phyloP scores from a whole-genome alignment of 2,329 filamentous ascomycete genomes.

The Aspergillus unguis region DNA sequence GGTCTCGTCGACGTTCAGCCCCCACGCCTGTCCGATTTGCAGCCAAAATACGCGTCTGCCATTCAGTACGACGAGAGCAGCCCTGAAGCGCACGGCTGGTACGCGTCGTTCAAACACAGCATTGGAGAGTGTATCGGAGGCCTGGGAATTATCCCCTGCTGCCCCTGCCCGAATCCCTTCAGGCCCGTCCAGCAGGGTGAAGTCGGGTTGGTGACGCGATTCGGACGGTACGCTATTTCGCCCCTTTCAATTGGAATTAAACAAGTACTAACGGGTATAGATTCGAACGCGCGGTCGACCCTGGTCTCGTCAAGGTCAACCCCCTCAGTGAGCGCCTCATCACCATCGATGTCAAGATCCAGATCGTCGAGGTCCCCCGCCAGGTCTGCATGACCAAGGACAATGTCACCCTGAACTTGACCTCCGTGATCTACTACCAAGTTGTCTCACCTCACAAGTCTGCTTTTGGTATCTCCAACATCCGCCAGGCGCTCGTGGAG shows the following conservation, averaged over 20 bases:
- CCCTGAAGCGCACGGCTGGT: conserved; percentile 76
- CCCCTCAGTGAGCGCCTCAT: conserved; percentile 85
- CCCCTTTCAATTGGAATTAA: not conserved
- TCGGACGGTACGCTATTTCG: conserved; percentile 56
- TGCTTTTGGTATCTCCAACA: conserved; percentile 92
- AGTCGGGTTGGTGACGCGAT: conserved; percentile 92
- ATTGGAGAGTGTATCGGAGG: conserved; percentile 74
- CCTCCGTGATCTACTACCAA: conserved; percentile 98
- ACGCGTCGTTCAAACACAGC: conserved; percentile 77
- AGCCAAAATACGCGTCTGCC: conserved; percentile 71
- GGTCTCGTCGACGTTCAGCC: conserved; percentile 70
- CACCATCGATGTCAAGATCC: conserved; percentile 97
- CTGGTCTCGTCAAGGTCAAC: conserved; percentile 96
- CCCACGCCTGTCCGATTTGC: conserved; percentile 76
- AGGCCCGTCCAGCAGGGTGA: conserved; percentile 89
- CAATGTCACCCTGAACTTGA: conserved; percentile 91
- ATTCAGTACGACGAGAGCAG: conserved; percentile 62
- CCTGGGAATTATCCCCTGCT: conserved; percentile 84
- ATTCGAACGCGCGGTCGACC: conserved; percentile 94
- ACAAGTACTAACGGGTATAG: conserved; percentile 16
- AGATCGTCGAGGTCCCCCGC: conserved; percentile 92
- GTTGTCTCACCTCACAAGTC: conserved; percentile 94
- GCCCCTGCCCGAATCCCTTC: conserved; percentile 93
- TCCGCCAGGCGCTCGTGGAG: conserved; percentile 93
- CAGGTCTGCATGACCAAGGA: conserved; percentile 99